Conservation (phyloP, 116 monocot genomes). For the Posidonia oceanica region DNA sequence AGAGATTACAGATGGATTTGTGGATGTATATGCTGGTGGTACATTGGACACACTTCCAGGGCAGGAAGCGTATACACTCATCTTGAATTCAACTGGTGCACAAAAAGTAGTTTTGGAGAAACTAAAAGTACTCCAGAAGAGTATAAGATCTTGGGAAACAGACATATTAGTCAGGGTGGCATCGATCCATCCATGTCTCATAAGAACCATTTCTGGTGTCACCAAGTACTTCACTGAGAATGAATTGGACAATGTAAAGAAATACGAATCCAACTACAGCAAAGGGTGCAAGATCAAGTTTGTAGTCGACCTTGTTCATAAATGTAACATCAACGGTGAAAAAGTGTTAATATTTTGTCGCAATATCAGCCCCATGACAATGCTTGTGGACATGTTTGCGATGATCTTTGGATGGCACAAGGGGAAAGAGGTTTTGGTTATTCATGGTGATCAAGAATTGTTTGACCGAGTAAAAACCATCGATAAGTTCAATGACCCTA, state of each 20-base stretch:
- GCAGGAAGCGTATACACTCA: slow-evolving; percentile 43
- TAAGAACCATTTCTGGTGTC: slow-evolving; percentile 28
- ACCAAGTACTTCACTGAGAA: slow-evolving; percentile 26
- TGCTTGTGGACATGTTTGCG: slow-evolving; percentile 36
- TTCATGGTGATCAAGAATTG: slow-evolving; percentile 60
- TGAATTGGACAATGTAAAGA: slow-evolving; percentile 34
- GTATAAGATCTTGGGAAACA: slow-evolving; percentile 35
- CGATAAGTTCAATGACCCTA: slow-evolving; percentile 46
- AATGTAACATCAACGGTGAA: slow-evolving; percentile 45
- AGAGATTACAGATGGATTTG: slow-evolving; percentile 35
- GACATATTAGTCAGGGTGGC: slow-evolving; percentile 55
- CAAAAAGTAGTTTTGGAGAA: slow-evolving; percentile 38
- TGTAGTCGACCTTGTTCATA: slow-evolving; percentile 53
- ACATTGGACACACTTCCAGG: slow-evolving; percentile 48
- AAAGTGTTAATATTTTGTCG: slow-evolving; percentile 62
- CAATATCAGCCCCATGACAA: slow-evolving; percentile 48
- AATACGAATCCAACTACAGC: slow-evolving; percentile 19
- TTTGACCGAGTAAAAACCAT: slow-evolving; percentile 35
- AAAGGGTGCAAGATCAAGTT: slow-evolving; percentile 63
- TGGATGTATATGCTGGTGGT: slow-evolving; percentile 43
- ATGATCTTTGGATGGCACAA: slow-evolving; percentile 36
- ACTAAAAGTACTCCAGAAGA: slow-evolving; percentile 22
- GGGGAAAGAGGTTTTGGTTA: slow-evolving; percentile 45
- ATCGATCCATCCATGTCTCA: slow-evolving; percentile 64
- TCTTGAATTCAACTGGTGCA: slow-evolving; percentile 30